Conservation (phyloP, 1,284 basidiomycete genomes). For the Leccinum fallax region DNA sequence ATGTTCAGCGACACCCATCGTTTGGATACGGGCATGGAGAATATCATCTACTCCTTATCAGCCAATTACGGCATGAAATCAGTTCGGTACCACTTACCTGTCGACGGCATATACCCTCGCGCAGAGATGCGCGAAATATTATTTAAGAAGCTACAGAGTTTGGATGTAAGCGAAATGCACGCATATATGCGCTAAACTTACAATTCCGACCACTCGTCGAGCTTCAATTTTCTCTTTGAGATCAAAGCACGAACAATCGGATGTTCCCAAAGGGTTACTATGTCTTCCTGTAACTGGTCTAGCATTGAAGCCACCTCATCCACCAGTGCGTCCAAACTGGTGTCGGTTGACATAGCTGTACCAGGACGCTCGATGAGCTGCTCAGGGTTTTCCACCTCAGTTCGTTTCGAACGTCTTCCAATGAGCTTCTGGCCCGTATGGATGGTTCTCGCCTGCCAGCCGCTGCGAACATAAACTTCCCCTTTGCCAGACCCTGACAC, state of each 20-base stretch:
- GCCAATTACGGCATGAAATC: not conserved
- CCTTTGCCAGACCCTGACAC: constrained; percentile 73
- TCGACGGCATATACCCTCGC: constrained; percentile 69
- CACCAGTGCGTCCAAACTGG: constrained; percentile 54
- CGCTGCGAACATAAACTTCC: constrained; percentile 72
- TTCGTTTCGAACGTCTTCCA: constrained; percentile 28
- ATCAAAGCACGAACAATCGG: constrained; percentile 68
- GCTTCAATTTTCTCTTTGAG: constrained; percentile 64
- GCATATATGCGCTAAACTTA: constrained; percentile 46
- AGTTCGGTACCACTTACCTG: constrained; percentile 45
- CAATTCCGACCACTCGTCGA: constrained; percentile 86
- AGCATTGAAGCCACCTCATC: constrained; percentile 63
- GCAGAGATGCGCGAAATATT: constrained; percentile 70
- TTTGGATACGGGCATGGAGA: constrained; percentile 80
- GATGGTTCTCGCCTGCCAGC: constrained; percentile 72
- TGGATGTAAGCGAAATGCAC: constrained; percentile 9
- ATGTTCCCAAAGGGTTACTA: constrained; percentile 69
- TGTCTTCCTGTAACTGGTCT: constrained; percentile 58
- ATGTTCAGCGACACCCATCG: constrained; percentile 82
- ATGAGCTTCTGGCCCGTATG: constrained; percentile 45
- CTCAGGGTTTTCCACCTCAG: constrained; percentile 19
- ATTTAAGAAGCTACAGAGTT: constrained; percentile 61
- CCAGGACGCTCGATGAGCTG: constrained; percentile 24
- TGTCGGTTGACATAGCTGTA: constrained; percentile 23
- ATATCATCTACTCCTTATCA: constrained; percentile 65